Conservation (phyloP, 2,329 filamentous ascomycete genomes). For the Dactylonectria macrodidyma region DNA sequence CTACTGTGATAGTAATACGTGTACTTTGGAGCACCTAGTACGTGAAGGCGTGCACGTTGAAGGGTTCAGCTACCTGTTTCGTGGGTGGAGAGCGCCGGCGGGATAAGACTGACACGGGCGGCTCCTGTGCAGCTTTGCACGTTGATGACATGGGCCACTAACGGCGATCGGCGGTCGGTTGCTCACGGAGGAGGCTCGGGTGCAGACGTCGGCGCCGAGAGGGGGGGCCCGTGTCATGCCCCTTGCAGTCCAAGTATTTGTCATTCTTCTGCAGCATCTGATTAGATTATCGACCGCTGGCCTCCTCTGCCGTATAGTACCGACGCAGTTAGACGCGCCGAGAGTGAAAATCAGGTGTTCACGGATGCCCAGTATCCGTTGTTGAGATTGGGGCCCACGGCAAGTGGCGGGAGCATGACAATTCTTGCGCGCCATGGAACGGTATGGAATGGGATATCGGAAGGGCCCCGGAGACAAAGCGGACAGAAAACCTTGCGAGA, state of each 20-base stretch:
- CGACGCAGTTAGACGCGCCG: slow-evolving; percentile 14
- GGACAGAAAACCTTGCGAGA: neutral
- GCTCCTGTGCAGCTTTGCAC: neutral
- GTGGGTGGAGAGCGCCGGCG: slow-evolving; percentile 8
- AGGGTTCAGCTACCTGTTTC: slow-evolving; percentile 12
- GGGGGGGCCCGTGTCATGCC: slow-evolving; percentile 9
- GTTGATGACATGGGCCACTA: neutral
- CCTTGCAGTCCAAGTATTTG: slow-evolving; percentile 35
- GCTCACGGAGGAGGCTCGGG: slow-evolving; percentile 36
- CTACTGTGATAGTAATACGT: neutral
- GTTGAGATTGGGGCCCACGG: slow-evolving; percentile 3
- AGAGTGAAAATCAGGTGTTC: slow-evolving; percentile 17
- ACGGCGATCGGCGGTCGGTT: slow-evolving; percentile 24
- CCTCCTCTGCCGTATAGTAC: slow-evolving; percentile 3
- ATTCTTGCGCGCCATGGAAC: neutral
- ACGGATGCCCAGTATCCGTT: slow-evolving; percentile 19
- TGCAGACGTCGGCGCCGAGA: slow-evolving; percentile 41
- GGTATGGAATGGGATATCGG: slow-evolving; percentile 8
- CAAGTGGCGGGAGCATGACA: neutral
- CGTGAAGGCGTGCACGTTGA: slow-evolving; percentile 11
- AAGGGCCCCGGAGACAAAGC: neutral
- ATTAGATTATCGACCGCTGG: slow-evolving; percentile 38
- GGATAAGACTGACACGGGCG: neutral
- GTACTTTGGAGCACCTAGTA: slow-evolving; percentile 4
- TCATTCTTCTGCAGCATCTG: slow-evolving; percentile 40